These are phyloP conservation scores for Penicillium paneum DNA, from an alignment of 2,329 filamentous ascomycete genomes.

Conservation along the genomic window DNA sequence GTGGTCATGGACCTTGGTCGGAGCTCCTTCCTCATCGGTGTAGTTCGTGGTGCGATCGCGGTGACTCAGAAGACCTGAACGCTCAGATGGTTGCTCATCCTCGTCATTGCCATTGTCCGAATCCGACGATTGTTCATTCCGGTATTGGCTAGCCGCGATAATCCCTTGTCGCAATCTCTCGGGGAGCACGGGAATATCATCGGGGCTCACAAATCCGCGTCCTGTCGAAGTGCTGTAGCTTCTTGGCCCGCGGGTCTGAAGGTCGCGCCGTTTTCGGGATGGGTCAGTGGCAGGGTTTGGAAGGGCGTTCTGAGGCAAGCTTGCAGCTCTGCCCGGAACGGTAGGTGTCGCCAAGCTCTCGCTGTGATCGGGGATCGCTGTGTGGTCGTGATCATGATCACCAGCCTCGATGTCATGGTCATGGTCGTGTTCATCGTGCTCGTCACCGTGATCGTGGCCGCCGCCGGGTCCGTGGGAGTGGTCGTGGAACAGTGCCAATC, in stretches of 20 bases:
- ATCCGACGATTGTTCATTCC: slow-evolving; percentile 52
- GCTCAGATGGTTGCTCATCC: slow-evolving; percentile 49
- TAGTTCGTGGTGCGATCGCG: slow-evolving; percentile 41
- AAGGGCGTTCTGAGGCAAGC: slow-evolving; percentile 24
- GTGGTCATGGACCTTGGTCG: slow-evolving; percentile 13
- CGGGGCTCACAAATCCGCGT: slow-evolving; percentile 56
- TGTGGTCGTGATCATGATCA: slow-evolving; percentile 50
- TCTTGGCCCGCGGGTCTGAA: slow-evolving; percentile 29
- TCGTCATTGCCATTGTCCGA: slow-evolving; percentile 57
- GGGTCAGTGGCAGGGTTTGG: slow-evolving; percentile 28
- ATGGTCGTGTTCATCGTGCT: slow-evolving; percentile 50
- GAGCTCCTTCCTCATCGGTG: slow-evolving; percentile 28
- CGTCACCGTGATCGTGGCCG: slow-evolving; percentile 44
- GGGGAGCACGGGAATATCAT: slow-evolving; percentile 77
- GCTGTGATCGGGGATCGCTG: not conserved
- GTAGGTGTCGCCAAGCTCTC: not conserved
- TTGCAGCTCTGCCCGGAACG: slow-evolving; percentile 18
- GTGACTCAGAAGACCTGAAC: slow-evolving; percentile 38
- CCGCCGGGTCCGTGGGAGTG: slow-evolving; percentile 70
- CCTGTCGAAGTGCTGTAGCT: slow-evolving; percentile 55
- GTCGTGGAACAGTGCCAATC: slow-evolving; percentile 87
- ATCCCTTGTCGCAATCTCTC: slow-evolving; percentile 90
- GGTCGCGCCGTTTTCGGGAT: slow-evolving; percentile 32
- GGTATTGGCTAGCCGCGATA: slow-evolving; percentile 72
- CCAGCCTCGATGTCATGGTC: slow-evolving; percentile 49